Evolutionary conservation across 345 rosid species (phyloP).

Genomic region (Bruguiera parviflora): DNA sequence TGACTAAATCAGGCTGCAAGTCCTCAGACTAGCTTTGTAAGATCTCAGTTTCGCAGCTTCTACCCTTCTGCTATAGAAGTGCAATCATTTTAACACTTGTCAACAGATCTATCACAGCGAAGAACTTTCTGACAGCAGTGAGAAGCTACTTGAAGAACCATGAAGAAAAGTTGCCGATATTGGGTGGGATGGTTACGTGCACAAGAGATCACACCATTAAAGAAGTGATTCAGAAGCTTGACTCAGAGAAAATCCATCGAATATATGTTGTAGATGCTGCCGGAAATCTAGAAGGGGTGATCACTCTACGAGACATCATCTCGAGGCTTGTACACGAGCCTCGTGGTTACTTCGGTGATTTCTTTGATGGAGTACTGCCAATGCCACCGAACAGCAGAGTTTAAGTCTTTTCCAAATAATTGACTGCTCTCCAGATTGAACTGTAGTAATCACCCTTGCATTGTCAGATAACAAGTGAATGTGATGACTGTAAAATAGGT

Average conservation of each 20-base stretch:
- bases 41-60: too few species aligned
- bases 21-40: too few species aligned
- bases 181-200: slow-evolving; percentile 74
- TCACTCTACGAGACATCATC: slow-evolving; percentile 87
- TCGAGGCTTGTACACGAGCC: slow-evolving; percentile 93
- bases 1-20: too few species aligned
- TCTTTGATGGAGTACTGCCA: slow-evolving; percentile 87
- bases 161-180: slow-evolving; percentile 44
- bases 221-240: slow-evolving; percentile 71
- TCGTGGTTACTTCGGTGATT: slow-evolving; percentile 93
- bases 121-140: slow-evolving; percentile 68
- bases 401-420: slow-evolving; percentile 22
- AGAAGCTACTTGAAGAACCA: slow-evolving; percentile 58
- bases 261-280: slow-evolving; percentile 73
- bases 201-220: slow-evolving; percentile 53
- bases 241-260: slow-evolving; percentile 65
- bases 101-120: slow-evolving; percentile 76
- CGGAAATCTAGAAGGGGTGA: slow-evolving; percentile 85
- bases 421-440: slow-evolving; percentile 13
- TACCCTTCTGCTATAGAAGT: too few species aligned
- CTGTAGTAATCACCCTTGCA: background rate
- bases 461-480: slow-evolving; percentile 15
- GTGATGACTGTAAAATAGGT: slow-evolving; percentile 25
- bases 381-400: slow-evolving; percentile 74
- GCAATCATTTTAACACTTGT: background rate